Evolutionary conservation across 169 alveolate genomes (phyloP).

Genomic region (Plasmodium ovale): DNA sequence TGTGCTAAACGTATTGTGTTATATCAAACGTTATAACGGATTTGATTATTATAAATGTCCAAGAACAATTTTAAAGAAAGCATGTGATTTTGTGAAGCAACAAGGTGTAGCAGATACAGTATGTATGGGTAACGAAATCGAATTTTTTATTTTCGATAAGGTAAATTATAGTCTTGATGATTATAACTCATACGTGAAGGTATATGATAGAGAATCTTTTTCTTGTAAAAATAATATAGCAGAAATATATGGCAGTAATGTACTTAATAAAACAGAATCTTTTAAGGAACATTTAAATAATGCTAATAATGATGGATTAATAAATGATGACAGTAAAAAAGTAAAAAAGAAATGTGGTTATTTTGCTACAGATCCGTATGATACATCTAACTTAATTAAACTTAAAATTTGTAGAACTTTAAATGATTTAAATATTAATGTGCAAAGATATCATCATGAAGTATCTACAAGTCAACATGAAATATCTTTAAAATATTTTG

Average conservation of each 20-base stretch:
- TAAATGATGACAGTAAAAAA: slow-evolving; percentile 65
- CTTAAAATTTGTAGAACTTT: slow-evolving; percentile 79
- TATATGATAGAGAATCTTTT: slow-evolving; percentile 75
- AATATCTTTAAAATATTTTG: slow-evolving; percentile 79
- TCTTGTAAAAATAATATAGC: slow-evolving; percentile 54
- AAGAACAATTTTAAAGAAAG: slow-evolving; percentile 69
- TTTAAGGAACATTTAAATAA: not conserved
- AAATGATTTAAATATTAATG: slow-evolving; percentile 78
- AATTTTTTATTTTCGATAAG: slow-evolving; percentile 85
- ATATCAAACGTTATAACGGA: slow-evolving; percentile 72
- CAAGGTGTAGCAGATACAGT: slow-evolving; percentile 61
- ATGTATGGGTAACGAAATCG: slow-evolving; percentile 87
- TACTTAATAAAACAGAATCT: not conserved
- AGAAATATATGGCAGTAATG: slow-evolving; percentile 78
- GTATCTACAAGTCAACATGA: slow-evolving; percentile 89
- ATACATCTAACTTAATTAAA: slow-evolving; percentile 78
- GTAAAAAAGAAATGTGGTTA: slow-evolving; percentile 80
- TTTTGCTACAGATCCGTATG: slow-evolving; percentile 83
- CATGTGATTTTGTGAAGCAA: slow-evolving; percentile 41
- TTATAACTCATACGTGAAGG: slow-evolving; percentile 70
- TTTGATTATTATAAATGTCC: slow-evolving; percentile 75
- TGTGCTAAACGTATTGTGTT: slow-evolving; percentile 78
- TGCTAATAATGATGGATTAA: not conserved
- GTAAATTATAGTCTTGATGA: slow-evolving; percentile 77
- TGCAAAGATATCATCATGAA: slow-evolving; percentile 89